Conservation (phyloP, 805 yeast genomes). For the Huiozyma sinensis region DNA sequence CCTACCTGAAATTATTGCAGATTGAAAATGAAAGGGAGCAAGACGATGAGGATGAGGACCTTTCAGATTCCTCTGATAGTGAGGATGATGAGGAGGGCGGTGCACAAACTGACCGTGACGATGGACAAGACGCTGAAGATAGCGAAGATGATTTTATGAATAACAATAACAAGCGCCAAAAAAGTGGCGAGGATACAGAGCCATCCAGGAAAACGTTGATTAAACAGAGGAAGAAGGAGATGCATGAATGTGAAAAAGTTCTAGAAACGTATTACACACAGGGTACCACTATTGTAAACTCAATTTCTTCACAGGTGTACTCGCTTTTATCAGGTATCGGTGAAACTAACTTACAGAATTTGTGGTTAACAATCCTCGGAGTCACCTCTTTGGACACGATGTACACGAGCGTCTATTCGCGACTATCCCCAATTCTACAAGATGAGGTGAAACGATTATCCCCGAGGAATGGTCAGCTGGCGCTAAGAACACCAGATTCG, state of each 20-base stretch:
- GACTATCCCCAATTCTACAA: constrained; percentile 58
- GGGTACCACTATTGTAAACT: constrained; percentile 68
- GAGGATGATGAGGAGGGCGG: constrained; percentile 23
- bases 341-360: constrained; percentile 51
- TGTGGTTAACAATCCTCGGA: constrained; percentile 89
- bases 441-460: constrained; percentile 76
- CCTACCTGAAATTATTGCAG: constrained; percentile 46
- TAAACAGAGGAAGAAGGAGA: constrained; percentile 34
- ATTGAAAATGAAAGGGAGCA: constrained; percentile 31
- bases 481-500: constrained; percentile 30
- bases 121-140: constrained; percentile 24
- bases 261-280: constrained; percentile 72
- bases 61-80: constrained; percentile 27
- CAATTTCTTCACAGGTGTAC: constrained; percentile 71
- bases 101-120: constrained; percentile 21
- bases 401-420: constrained; percentile 65
- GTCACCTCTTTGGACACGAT: constrained; percentile 67
- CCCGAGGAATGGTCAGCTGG: constrained; percentile 27
- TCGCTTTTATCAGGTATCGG: constrained; percentile 73
- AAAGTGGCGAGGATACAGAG: constrained; percentile 13
- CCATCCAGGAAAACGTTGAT: constrained; percentile 16
- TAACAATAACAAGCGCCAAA: constrained; percentile 9
- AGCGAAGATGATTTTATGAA: constrained; percentile 12
- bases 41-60: constrained; percentile 31
- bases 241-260: constrained; percentile 39